These are phyloP conservation scores for Xylaria sp. DNA, from an alignment of 2,329 filamentous ascomycete genomes.

Conservation along the genomic window DNA sequence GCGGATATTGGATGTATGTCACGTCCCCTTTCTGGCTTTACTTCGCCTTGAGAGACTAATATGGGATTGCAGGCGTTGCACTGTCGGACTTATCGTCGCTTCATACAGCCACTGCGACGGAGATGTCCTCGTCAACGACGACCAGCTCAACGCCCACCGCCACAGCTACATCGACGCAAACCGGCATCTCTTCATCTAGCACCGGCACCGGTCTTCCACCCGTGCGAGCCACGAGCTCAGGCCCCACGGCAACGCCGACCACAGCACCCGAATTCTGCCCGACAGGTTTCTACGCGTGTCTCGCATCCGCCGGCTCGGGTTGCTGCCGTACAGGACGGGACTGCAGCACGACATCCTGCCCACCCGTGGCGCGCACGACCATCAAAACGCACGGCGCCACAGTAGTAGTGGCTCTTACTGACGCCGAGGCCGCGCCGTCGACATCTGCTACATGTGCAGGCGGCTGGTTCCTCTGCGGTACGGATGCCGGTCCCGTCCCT, in stretches of 20 bases:
- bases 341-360: conserved; percentile 77
- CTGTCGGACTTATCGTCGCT: conserved; percentile 33
- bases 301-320: conserved; percentile 72
- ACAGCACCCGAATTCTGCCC: conserved; percentile 58
- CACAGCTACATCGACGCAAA: not conserved
- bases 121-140: not conserved
- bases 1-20: conserved; percentile 62
- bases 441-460: conserved; percentile 54
- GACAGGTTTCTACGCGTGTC: conserved; percentile 86
- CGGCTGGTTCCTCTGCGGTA: conserved; percentile 72
- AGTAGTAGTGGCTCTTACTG: conserved; percentile 57
- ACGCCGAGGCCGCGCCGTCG: conserved; percentile 35
- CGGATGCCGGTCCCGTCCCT: conserved; percentile 54
- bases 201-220: conserved; percentile 35
- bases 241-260: conserved; percentile 30
- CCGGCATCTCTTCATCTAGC: conserved; percentile 24
- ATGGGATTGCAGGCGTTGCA: conserved; percentile 31
- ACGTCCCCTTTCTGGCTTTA: not conserved
- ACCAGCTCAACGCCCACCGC: conserved; percentile 6
- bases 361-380: conserved; percentile 50
- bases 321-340: conserved; percentile 86
- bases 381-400: conserved; percentile 66
- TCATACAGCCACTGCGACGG: conserved; percentile 23
- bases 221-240: conserved; percentile 31
- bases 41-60: not conserved